Evolutionary conservation across 2,329 filamentous ascomycete species (phyloP), one percentile per base, ranked within the genome.

Genomic region (Neofusicoccum sp.): DNA sequence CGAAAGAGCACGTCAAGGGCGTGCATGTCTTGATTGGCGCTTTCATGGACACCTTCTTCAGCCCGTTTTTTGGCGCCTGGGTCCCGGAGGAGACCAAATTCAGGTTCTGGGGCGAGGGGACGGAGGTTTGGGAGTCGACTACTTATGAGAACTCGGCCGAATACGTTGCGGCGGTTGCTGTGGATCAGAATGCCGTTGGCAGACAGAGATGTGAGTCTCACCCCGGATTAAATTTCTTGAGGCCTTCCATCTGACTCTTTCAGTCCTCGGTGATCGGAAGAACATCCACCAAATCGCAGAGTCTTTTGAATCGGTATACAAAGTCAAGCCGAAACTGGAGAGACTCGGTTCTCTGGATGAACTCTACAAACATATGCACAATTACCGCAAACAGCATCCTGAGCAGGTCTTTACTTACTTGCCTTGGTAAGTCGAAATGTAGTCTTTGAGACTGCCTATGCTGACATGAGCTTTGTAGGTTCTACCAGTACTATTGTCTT

Each of bases 21-120:
- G 76, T 79, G 0, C 76, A 79, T 60, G 64, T 80, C 14, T 65
- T 79, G n/a, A 71, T 73, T 41, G 78, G 73, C 6, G 72, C 51
- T 6, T 75, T 78, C 58, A 74, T 73, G 65, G 75, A 78, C 8
- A 63, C 68, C 1, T 61, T 73, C 14, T 71, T 70, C 26, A 69
- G 66, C 33, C 62, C 65, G 0, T 68, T 69, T 11, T 71, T 71
- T 43, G 56, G 58, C 8, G 63, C 67, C 12, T 64, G 62, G 14
- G 68, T 76, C 54, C 6, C 36, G 26, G 48, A 66, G 38, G 66
- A 63, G 7, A 59, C 65, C 2, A 70, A 61, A 1, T 67, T 76
- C 16, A 61, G 62, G 20, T 75, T 69, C 59, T 78, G 72, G 72
- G 75, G 76, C 0, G 67, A 66, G 4, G 75, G 76, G 0, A 65